Conservation (phyloP, 176 grass and related monocot genomes). For the Carex parvula region DNA sequence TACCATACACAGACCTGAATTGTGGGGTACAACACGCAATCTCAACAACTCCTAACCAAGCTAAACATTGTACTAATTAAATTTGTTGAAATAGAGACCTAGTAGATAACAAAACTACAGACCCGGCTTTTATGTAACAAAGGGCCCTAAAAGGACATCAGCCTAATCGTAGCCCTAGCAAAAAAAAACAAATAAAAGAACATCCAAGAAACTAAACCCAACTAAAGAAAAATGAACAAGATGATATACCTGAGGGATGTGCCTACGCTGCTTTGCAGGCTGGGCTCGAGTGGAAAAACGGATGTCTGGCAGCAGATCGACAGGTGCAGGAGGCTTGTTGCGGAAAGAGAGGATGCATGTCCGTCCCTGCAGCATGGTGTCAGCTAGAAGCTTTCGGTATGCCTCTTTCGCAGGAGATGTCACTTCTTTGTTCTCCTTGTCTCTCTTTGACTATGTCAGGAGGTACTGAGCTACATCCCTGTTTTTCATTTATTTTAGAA, state of each 20-base stretch:
- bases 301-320: too few species aligned
- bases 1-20: neutral
- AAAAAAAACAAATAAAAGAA: neutral
- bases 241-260: too few species aligned
- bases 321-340: too few species aligned
- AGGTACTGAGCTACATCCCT: slow-evolving; percentile 49
- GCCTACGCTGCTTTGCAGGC: too few species aligned
- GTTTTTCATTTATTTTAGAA: too few species aligned
- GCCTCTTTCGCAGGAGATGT: slow-evolving; percentile 38
- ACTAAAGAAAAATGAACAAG: too few species aligned
- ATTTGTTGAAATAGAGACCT: neutral
- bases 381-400: slow-evolving; percentile 46
- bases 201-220: too few species aligned
- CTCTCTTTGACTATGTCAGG: slow-evolving; percentile 40
- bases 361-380: slow-evolving; percentile 17
- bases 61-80: neutral
- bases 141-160: too few species aligned
- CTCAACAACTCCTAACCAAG: neutral
- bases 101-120: neutral
- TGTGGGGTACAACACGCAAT: neutral
- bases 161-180: too few species aligned
- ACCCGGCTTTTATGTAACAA: too few species aligned
- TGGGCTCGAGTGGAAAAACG: too few species aligned
- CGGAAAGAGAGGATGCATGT: too few species aligned
- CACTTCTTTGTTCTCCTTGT: slow-evolving; percentile 34